A percentile compares a stretch with the other conserved stretches of the same genome.
Conservation (phyloP, 2,329 filamentous ascomycete species). For the Neofusicoccum cordaticola region DNA sequence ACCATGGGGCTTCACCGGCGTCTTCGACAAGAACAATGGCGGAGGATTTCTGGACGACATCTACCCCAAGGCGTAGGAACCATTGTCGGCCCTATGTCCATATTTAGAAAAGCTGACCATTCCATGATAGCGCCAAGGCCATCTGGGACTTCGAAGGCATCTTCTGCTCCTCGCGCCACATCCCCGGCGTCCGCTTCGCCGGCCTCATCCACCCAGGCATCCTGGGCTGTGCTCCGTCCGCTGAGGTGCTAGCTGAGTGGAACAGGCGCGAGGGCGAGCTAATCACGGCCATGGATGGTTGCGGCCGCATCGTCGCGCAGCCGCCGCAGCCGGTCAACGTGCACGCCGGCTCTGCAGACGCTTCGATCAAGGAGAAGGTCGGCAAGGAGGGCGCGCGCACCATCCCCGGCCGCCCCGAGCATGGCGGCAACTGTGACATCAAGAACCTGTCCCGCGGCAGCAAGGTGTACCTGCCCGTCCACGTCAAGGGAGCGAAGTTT, state of each 20-base stretch:
- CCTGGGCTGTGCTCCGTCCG: constrained; percentile 80
- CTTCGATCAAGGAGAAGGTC: constrained; percentile 62
- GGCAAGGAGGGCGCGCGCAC: constrained; percentile 78
- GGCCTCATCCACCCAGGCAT: constrained; percentile 92
- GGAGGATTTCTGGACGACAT: constrained; percentile 86
- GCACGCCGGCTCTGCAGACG: constrained; percentile 66
- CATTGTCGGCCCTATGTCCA: not conserved
- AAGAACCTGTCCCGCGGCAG: constrained; percentile 78
- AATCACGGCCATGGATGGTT: constrained; percentile 64
- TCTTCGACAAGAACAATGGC: constrained; percentile 78
- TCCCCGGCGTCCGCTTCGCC: constrained; percentile 72
- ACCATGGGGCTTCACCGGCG: constrained; percentile 86
- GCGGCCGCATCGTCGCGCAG: constrained; percentile 70
- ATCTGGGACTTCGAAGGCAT: constrained; percentile 78
- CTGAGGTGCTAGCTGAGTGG: constrained; percentile 75
- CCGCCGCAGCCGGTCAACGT: constrained; percentile 70
- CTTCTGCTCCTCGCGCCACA: constrained; percentile 77
- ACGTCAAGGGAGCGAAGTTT: constrained; percentile 84
- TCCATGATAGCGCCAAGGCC: constrained; percentile 63
- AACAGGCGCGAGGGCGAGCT: constrained; percentile 79
- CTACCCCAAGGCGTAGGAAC: constrained; percentile 72
- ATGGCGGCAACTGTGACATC: constrained; percentile 89
- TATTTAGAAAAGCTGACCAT: not conserved
- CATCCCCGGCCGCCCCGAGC: constrained; percentile 78
- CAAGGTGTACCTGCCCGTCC: constrained; percentile 84